Base-by-base conservation (phyloP, 768 basidiomycete species). In the Pisolithus microcarpus region DNA sequence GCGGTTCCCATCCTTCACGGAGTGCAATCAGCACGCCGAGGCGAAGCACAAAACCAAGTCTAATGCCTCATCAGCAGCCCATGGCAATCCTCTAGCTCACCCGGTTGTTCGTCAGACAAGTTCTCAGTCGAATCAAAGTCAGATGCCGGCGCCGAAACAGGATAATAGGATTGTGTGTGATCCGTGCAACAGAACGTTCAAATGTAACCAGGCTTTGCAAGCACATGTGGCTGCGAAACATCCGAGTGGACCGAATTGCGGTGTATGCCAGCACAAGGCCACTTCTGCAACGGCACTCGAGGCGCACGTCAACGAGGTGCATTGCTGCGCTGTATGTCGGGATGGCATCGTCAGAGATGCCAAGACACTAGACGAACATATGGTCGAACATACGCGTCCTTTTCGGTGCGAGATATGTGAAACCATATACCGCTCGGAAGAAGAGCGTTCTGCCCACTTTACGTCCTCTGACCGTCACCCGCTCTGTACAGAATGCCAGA, bases 381-480 rank as follows among this genome's bases (percentile, higher is more conserved):
- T 61, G 53, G 21, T 52, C 36, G 63, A 58, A 23, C 66, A 67
- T 48, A 54, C 64, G 18, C 62, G 54, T 54, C 60, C 62, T 24
- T 36, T 64, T 42, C 39, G 34, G 38, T 67, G 66, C 57, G 63
- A 58, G 55, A 52, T 21, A 39, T 69, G 66, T 43, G 58, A 64
- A 30, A 63, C 67, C 18, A 68, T 58, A 45, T 67, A 65, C 47
- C 57, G 39, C 47, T 61, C 65, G 9, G 69, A 72, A 38, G 75
- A 75, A 16, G 68, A 66, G 1, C 62, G 70, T 5, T 56, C 50
- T 7, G 51, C 58, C 37, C 77, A 78, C 53, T 75, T 74, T 47
- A 56, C 55, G 31, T 63, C 69, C 10, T 67, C 71, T 4, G 57
- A 67, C 42, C 2, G 55, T 43, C 76, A 77, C 43, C 72, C 72